phyloP scores from a whole-genome alignment of 345 rosid species.

The Raphanus sativus region DNA sequence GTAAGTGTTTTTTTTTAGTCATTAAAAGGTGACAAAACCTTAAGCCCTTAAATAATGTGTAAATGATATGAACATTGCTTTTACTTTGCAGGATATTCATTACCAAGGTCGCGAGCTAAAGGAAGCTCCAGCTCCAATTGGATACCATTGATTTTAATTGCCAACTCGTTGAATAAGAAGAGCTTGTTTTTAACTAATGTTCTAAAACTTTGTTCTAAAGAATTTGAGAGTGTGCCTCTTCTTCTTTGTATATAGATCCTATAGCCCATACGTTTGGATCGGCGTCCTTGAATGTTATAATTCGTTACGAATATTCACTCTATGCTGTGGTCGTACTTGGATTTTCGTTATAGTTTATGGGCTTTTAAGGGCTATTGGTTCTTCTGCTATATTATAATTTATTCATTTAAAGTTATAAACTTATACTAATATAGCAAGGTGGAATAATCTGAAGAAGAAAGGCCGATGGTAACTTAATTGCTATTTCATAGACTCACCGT shows the following conservation, averaged over 20 bases:
- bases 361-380: neutral
- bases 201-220: conserved; percentile 3
- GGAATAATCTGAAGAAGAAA: too few relatives aligned
- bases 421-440: too few relatives aligned
- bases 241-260: conserved; percentile 13
- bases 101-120: conserved; percentile 63
- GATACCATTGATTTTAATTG: conserved; percentile 47
- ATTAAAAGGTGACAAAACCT: neutral
- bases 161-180: neutral
- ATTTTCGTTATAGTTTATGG: neutral
- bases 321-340: neutral
- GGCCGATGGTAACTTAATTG: too few relatives aligned
- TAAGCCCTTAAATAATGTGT: too few relatives aligned
- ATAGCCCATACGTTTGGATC: conserved; percentile 11
- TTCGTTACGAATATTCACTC: conserved; percentile 1
- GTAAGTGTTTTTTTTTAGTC: conserved; percentile 35
- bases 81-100: conserved; percentile 57
- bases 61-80: neutral
- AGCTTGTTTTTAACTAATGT: neutral
- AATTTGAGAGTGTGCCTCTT: neutral
- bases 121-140: conserved; percentile 74
- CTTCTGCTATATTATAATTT: neutral
- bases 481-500: too few relatives aligned
- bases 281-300: conserved; percentile 8
- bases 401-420: too few relatives aligned